Percentiles rank a stretch among this genome's conserved stretches.
Evolutionary conservation across 441 rosid genomes (phyloP).

Genomic region (Adansonia grandidieri): DNA sequence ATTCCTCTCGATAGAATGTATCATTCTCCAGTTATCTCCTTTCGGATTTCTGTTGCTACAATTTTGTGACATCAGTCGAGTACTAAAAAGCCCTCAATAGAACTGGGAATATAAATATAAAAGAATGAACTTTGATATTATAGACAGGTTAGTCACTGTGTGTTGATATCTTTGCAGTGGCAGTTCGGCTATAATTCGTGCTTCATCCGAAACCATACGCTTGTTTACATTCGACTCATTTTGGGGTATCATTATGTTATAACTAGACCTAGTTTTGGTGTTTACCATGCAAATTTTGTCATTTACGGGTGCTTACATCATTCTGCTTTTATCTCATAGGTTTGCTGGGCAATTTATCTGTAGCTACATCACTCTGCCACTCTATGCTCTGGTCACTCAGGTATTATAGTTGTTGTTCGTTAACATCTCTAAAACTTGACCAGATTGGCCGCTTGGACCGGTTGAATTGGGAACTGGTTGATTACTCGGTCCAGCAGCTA

Average conservation of each 20-base stretch:
- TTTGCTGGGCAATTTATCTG: slow-evolving; percentile 78
- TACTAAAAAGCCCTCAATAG: neutral
- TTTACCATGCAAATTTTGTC: slow-evolving; percentile 14
- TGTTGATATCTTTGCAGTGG: slow-evolving; percentile 52
- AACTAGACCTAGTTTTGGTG: neutral
- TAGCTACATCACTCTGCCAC: slow-evolving; percentile 76
- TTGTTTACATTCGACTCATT: slow-evolving; percentile 74
- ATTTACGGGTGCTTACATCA: neutral
- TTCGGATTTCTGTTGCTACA: slow-evolving; percentile 3
- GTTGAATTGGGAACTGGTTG: too few relatives aligned
- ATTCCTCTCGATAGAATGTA: neutral
- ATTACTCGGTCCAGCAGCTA: too few relatives aligned
- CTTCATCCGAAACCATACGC: slow-evolving; percentile 60
- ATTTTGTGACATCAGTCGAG: neutral
- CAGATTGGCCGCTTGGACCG: too few relatives aligned
- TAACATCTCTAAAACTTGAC: neutral
- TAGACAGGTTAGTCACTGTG: slow-evolving; percentile 16
- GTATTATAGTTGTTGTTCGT: slow-evolving; percentile 30
- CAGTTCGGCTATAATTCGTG: slow-evolving; percentile 73
- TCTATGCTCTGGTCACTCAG: slow-evolving; percentile 72
- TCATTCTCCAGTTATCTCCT: neutral
- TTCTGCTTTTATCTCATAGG: slow-evolving; percentile 44
- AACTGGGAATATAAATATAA: neutral
- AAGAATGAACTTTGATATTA: neutral
- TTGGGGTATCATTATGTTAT: slow-evolving; percentile 60